Evolutionary conservation across 345 rosid species (phyloP).

Genomic region (Hirschfeldia incana): DNA sequence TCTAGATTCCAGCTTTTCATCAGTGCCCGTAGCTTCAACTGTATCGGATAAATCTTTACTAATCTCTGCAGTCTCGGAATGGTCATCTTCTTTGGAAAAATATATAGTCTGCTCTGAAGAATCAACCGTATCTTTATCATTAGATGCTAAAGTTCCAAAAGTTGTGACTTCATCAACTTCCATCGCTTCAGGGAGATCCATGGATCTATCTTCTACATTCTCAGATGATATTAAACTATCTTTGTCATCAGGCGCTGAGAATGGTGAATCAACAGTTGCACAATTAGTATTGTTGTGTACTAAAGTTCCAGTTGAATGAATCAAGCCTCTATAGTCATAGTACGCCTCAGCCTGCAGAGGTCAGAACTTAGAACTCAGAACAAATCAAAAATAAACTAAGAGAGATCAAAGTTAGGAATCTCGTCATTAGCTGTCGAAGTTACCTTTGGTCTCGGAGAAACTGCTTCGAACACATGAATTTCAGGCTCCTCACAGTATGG

Average conservation of each 20-base stretch:
- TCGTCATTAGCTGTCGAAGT: constrained; percentile 5
- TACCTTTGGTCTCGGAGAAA: constrained; percentile 43
- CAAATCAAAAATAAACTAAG: constrained; percentile 17
- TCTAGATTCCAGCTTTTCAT: constrained; percentile 8
- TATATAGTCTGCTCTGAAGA: constrained; percentile 19
- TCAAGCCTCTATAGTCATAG: constrained; percentile 31
- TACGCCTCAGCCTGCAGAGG: constrained; percentile 36
- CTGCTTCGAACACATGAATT: constrained; percentile 39
- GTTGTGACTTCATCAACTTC: constrained; percentile 32
- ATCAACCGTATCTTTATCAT: constrained; percentile 28
- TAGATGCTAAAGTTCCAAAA: constrained; percentile 14
- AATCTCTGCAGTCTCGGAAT: constrained; percentile 14
- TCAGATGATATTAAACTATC: constrained; percentile 35
- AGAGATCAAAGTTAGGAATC: constrained; percentile 10
- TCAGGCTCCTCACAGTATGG: constrained; percentile 40
- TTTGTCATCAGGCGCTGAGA: constrained; percentile 24
- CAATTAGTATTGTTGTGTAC: constrained; percentile 16
- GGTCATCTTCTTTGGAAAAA: constrained; percentile 24
- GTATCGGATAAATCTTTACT: constrained; percentile 13
- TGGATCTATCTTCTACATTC: constrained; percentile 33
- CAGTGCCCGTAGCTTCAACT: constrained; percentile 16
- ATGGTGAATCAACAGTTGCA: constrained; percentile 19
- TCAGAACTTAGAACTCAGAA: constrained; percentile 12
- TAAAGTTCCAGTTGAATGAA: constrained; percentile 27
- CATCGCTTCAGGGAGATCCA: constrained; percentile 24